Percentiles rank a stretch among this genome's conserved stretches.
Conservation (phyloP, 129 eudicot genomes). For the Helianthus tuberosus region DNA sequence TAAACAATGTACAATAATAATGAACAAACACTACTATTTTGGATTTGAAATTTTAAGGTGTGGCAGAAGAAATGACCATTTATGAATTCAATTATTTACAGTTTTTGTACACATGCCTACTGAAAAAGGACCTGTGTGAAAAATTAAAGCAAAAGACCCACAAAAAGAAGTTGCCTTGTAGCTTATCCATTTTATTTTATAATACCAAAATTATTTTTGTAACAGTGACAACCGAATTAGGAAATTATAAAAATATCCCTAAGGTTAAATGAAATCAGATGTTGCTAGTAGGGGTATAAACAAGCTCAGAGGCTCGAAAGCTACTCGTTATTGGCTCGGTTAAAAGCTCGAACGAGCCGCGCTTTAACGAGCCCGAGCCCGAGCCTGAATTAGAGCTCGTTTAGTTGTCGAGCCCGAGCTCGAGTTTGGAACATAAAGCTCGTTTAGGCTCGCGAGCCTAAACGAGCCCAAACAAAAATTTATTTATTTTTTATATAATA, state of each 20-base stretch:
- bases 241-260: constrained; percentile 18
- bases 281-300: too few relatives aligned
- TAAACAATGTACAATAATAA: background rate
- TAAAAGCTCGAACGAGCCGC: too few relatives aligned
- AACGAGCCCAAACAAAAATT: too few relatives aligned
- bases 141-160: constrained; percentile 14
- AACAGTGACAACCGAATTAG: background rate
- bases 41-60: background rate
- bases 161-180: background rate
- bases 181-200: constrained; percentile 1
- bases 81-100: constrained; percentile 20
- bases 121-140: constrained; percentile 27
- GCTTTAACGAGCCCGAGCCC: too few relatives aligned
- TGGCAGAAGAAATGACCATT: constrained; percentile 11
- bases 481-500: too few relatives aligned
- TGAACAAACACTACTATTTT: background rate
- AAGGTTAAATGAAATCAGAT: background rate
- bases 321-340: too few relatives aligned
- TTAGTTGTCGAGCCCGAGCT: too few relatives aligned
- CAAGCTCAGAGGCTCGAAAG: too few relatives aligned
- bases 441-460: too few relatives aligned
- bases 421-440: too few relatives aligned
- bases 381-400: too few relatives aligned
- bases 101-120: constrained; percentile 23
- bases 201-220: background rate